phyloP scores from a whole-genome alignment of 1,284 basidiomycete species.

The Ustilago vetiveriae region DNA sequence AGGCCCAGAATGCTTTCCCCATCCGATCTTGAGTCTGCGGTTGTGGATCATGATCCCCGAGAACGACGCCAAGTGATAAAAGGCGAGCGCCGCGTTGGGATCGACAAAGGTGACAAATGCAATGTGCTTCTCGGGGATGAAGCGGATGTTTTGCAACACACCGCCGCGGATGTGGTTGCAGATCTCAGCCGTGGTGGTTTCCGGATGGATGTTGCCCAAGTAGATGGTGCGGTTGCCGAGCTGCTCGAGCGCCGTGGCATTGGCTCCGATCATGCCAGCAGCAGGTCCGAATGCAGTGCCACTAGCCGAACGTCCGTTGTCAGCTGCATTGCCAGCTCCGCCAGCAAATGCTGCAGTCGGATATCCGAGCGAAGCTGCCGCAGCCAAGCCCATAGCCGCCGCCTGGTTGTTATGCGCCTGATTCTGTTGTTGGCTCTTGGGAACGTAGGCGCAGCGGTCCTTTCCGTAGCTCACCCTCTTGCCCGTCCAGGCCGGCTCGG shows the following conservation, averaged over 20 bases:
- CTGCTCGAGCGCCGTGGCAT: constrained; percentile 52
- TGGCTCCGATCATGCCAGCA: constrained; percentile 50
- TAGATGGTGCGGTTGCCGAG: constrained; percentile 66
- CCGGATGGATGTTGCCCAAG: constrained; percentile 65
- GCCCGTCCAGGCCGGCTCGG: constrained; percentile 60
- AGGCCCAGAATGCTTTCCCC: constrained; percentile 66
- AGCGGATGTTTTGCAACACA: constrained; percentile 64
- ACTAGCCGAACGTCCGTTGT: constrained; percentile 37
- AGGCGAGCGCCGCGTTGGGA: constrained; percentile 63
- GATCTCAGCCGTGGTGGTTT: constrained; percentile 66
- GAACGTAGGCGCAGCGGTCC: constrained; percentile 66
- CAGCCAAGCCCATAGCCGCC: constrained; percentile 65
- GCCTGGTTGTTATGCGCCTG: constrained; percentile 67
- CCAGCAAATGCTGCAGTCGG: constrained; percentile 49
- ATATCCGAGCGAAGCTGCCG: constrained; percentile 65
- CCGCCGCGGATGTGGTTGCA: constrained; percentile 67
- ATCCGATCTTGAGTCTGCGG: constrained; percentile 64
- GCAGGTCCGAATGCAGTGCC: constrained; percentile 51
- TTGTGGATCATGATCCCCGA: constrained; percentile 66
- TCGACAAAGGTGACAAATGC: constrained; percentile 66
- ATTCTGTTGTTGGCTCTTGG: constrained; percentile 66
- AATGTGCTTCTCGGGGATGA: constrained; percentile 65
- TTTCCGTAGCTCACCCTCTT: constrained; percentile 66
- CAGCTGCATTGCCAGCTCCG: constrained; percentile 10
- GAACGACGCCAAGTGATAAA: constrained; percentile 63